Percentiles rank a stretch among this genome's conserved stretches.
phyloP scores from a whole-genome alignment of 345 rosid genomes.

The Eucalyptus camaldulensis region DNA sequence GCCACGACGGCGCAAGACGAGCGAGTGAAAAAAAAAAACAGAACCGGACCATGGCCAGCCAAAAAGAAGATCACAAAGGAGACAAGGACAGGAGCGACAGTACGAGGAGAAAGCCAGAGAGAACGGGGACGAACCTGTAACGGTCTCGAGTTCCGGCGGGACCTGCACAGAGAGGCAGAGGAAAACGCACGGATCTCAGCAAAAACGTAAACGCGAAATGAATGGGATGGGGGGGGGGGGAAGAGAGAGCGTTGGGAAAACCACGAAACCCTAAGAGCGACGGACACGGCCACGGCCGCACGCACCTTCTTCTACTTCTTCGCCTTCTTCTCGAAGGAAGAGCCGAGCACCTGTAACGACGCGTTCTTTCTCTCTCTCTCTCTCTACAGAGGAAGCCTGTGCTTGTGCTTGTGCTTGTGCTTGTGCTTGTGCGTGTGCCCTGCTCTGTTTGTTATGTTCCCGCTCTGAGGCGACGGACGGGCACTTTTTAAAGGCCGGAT shows the following conservation, averaged over 20 bases:
- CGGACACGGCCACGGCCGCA: neutral
- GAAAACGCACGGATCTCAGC: neutral
- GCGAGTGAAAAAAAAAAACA: neutral
- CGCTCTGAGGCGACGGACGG: neutral
- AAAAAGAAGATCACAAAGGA: neutral
- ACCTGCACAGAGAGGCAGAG: neutral
- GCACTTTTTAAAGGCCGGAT: neutral
- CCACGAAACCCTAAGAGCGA: neutral
- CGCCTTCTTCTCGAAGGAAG: neutral
- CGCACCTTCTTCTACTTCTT: neutral
- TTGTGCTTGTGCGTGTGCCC: neutral
- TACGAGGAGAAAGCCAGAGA: neutral
- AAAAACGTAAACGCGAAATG: neutral
- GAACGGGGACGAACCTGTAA: neutral
- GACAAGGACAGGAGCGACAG: neutral
- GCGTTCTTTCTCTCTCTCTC: neutral
- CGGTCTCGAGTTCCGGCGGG: neutral
- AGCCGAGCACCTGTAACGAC: neutral
- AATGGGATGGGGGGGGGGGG: neutral
- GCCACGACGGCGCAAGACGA: neutral
- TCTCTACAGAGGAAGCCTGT: neutral
- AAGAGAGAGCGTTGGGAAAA: neutral
- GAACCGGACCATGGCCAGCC: neutral
- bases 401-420: neutral
- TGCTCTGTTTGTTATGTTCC: neutral